These are phyloP conservation scores for Botryotinia narcissicola DNA, from an alignment of 2,329 filamentous ascomycete genomes.

Conservation along the genomic window DNA sequence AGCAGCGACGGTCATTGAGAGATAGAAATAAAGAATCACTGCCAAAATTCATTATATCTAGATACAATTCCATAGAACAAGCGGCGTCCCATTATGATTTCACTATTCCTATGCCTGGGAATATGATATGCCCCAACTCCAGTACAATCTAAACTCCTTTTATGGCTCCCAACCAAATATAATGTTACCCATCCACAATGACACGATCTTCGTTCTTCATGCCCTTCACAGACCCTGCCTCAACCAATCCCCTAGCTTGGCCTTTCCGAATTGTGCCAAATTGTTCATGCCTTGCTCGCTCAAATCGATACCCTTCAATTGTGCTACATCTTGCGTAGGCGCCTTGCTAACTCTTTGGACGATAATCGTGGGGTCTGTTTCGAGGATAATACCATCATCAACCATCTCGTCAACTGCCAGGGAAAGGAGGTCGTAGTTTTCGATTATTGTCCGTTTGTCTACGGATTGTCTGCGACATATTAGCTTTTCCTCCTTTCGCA, in stretches of 20 bases:
- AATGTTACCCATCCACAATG: not conserved
- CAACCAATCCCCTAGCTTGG: conserved; percentile 86
- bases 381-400: conserved; percentile 93
- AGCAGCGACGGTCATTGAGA: conserved; percentile 56
- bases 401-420: conserved; percentile 94
- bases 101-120: conserved; percentile 16
- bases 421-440: conserved; percentile 96
- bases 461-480: conserved; percentile 70
- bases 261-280: conserved; percentile 88
- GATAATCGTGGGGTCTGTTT: conserved; percentile 94
- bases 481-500: not conserved
- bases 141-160: conserved; percentile 18
- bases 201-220: not conserved
- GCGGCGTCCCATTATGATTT: conserved; percentile 13
- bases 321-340: conserved; percentile 80
- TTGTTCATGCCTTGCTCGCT: conserved; percentile 95
- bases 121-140: conserved; percentile 22
- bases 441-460: conserved; percentile 95
- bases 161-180: conserved; percentile 8
- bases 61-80: not conserved
- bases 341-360: conserved; percentile 89
- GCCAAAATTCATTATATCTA: conserved; percentile 1
- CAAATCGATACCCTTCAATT: conserved; percentile 90
- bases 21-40: conserved; percentile 1
- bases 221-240: conserved; percentile 70